Conservation (phyloP, 495 filamentous ascomycete species). For the Cetradonia linearis region DNA sequence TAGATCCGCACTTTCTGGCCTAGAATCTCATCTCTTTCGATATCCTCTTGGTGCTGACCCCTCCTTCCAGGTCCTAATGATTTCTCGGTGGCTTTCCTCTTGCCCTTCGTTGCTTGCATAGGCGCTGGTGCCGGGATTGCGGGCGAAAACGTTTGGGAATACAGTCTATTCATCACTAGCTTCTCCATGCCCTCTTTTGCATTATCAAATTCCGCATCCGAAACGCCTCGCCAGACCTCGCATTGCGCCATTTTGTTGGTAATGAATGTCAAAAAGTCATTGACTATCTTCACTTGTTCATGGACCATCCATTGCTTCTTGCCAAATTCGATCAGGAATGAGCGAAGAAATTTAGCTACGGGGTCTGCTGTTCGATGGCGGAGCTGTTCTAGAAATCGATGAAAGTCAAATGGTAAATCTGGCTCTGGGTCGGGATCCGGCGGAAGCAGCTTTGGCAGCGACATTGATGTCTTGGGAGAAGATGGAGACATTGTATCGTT, state of each 20-base stretch:
- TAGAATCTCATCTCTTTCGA: slow-evolving; percentile 89
- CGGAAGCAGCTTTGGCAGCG: slow-evolving; percentile 43
- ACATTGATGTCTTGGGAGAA: slow-evolving; percentile 21
- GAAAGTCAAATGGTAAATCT: slow-evolving; percentile 91
- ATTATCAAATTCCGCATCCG: slow-evolving; percentile 96
- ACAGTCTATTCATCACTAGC: slow-evolving; percentile 96
- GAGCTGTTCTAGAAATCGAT: slow-evolving; percentile 90
- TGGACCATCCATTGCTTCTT: slow-evolving; percentile 99
- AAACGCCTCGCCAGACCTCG: slow-evolving; percentile 92
- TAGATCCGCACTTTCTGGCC: slow-evolving; percentile 96
- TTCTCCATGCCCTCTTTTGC: slow-evolving; percentile 99
- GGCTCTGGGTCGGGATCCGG: slow-evolving; percentile 86
- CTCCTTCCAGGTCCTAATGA: slow-evolving; percentile 69
- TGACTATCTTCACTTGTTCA: slow-evolving; percentile 97
- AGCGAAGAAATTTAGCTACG: slow-evolving; percentile 88
- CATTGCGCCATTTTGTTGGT: slow-evolving; percentile 98
- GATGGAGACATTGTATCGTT: slow-evolving; percentile 7
- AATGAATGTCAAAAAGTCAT: slow-evolving; percentile 96
- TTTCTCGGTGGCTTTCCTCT: slow-evolving; percentile 55
- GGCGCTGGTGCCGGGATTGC: slow-evolving; percentile 74
- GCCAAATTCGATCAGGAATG: slow-evolving; percentile 87
- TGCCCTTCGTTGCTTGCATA: slow-evolving; percentile 59
- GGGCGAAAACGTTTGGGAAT: slow-evolving; percentile 92
- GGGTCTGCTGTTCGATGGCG: slow-evolving; percentile 93
- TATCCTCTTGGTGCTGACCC: slow-evolving; percentile 97